These are phyloP conservation scores for Cafeteria roenbergensis DNA, from an alignment of 108 stramenopile genomes.

Conservation along the genomic window DNA sequence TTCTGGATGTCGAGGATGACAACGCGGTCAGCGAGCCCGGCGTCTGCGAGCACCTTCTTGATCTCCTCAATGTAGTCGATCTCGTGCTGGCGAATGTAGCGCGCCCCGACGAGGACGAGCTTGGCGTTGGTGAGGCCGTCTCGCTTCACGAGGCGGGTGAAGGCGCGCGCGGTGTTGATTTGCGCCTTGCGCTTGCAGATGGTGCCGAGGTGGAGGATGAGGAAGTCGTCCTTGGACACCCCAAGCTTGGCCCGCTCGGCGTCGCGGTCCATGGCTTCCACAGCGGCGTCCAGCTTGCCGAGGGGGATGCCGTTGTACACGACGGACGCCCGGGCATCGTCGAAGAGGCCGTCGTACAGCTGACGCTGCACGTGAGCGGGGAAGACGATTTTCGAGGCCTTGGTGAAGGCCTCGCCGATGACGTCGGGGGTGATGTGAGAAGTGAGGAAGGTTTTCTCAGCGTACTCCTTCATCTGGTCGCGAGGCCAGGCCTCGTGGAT, in stretches of 20 bases:
- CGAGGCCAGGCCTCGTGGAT: slow-evolving; percentile 8
- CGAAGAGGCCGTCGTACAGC: not conserved
- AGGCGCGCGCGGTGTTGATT: not conserved
- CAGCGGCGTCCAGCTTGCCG: not conserved
- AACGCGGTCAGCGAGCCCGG: not conserved
- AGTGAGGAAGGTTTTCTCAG: not conserved
- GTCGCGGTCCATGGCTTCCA: not conserved
- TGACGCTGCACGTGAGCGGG: not conserved
- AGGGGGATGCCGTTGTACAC: slow-evolving; percentile 6
- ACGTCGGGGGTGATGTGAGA: not conserved
- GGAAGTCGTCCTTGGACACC: not conserved
- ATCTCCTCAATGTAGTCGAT: not conserved
- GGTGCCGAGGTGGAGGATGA: slow-evolving; percentile 1
- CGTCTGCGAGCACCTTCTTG: not conserved
- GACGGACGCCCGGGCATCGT: not conserved
- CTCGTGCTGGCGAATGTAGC: slow-evolving; percentile 7
- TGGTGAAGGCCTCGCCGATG: not conserved
- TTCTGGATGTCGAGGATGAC: slow-evolving; percentile 3
- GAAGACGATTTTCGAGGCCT: not conserved
- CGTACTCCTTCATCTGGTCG: not conserved
- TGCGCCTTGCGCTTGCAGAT: slow-evolving; percentile 6
- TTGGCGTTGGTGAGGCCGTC: not conserved
- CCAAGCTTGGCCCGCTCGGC: not conserved
- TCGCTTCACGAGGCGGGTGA: not conserved
- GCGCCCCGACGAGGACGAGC: slow-evolving; percentile 3